Evolutionary conservation across 306 rosid genomes (phyloP), one percentile per base, ranked within the genome.

Genomic region (Inga laurina): DNA sequence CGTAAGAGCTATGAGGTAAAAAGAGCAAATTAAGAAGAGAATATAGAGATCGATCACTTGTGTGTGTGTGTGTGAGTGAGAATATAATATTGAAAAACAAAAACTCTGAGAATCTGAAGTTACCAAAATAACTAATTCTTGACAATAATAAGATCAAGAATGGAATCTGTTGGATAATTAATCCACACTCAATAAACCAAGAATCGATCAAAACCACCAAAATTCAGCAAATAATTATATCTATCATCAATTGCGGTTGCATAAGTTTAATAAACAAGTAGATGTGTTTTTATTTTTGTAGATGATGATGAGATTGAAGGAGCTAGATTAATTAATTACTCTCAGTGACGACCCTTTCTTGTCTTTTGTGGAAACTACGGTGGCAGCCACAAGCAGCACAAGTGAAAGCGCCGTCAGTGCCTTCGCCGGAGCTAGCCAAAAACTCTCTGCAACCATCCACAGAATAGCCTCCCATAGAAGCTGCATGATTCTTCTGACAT

Each of bases 321-420:
- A 83, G 97, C 88, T 76, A 90, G 30, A n/a, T 57, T 57, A 9
- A 54, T 19, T 54, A 21, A 21, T 57, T 52, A 92, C 92, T 93
- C 97, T 89, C 97, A 90, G n/a, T 10, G 16, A 92, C 97, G 22
- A 95, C 97, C 90, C 90, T 95, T 72, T 92, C 90, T 87, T 91
- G 90, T 79, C 89, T 91, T 82, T 87, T 73, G 59, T 95, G 98
- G 46, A 95, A 95, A 80, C 88, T 95, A 66, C 98, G 75, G 80
- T 95, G 98, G 82, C 98, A 95, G 24, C 92, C 97, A 12, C 99
- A 95, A 71, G 98, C 98, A 0, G 99, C 99, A 78, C 99, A 95
- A 1, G 85, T 77, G 44, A 95, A 94, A 0, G 89, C 97, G 37
- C 72, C 90, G 51, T 62, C 41, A 6, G 97, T 85, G 65, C 95